These are phyloP conservation scores for Tetrastigma voinierianum DNA, from an alignment of 164 flowering plant species.

Conservation along the genomic window DNA sequence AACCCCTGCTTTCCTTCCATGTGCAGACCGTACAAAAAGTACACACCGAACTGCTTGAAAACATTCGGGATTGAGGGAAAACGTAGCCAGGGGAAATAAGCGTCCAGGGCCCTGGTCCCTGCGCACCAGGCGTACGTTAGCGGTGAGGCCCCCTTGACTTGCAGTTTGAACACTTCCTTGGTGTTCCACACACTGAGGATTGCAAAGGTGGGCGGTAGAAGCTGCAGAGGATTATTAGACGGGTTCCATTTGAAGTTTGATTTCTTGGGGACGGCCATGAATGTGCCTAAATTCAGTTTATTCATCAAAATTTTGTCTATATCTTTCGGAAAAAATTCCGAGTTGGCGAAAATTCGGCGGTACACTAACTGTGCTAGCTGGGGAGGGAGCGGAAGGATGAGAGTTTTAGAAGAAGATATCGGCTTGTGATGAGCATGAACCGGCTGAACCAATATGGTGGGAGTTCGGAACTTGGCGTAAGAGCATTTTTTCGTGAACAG, in stretches of 20 bases:
- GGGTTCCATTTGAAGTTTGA: constrained; percentile 38
- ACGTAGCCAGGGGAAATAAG: constrained; percentile 57
- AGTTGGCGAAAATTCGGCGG: constrained; percentile 37
- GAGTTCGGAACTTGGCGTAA: constrained; percentile 58
- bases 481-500: constrained; percentile 57
- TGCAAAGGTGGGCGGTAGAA: constrained; percentile 49
- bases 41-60: constrained; percentile 60
- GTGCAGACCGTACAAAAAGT: constrained; percentile 61
- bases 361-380: constrained; percentile 41
- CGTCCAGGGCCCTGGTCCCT: constrained; percentile 49
- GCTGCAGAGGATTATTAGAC: background rate
- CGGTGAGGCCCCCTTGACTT: constrained; percentile 55
- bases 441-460: constrained; percentile 63
- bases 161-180: constrained; percentile 56
- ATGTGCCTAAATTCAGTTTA: constrained; percentile 67
- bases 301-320: constrained; percentile 41
- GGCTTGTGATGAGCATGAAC: constrained; percentile 65
- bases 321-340: constrained; percentile 72
- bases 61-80: constrained; percentile 70
- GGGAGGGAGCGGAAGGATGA: constrained; percentile 12
- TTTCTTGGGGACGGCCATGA: constrained; percentile 58
- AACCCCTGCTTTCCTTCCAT: constrained; percentile 55
- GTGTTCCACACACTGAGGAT: constrained; percentile 74
- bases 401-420: constrained; percentile 1
- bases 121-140: constrained; percentile 42